Base-by-base conservation (phyloP, 106 monocot genomes). In the Triglochin maritima region DNA sequence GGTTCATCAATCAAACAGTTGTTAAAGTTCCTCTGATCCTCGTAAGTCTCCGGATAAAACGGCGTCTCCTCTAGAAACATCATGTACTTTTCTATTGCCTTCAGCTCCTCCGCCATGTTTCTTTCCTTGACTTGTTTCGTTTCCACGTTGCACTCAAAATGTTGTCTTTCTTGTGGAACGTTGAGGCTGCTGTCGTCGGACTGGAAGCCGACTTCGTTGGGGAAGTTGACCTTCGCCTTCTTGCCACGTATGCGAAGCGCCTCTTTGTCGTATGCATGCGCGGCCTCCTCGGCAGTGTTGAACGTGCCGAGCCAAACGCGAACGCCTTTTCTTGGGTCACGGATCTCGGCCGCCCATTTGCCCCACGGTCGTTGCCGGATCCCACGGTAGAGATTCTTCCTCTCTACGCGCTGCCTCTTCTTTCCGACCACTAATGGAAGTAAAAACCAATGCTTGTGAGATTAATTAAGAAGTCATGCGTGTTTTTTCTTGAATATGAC, bases 151-250 rank as follows among this genome's bases (percentile, higher is more conserved):
- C 29, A 29, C 29, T 29, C 29, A 29, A 29, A 29, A 29, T 29
- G 29, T 29, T 29, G 29, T 0, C 29, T 8, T 64, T n/a, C 17
- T 64, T 5, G 50, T 52, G n/a, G 17, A 8, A 2, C 54, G 53
- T 47, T 42, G 52, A 13, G 29, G 65, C 16, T 48, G 50, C 15
- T 48, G 48, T 49, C 6, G 49, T 16, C 14, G 65, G 10, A 9
- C 13, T 47, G 46, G 13, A 4, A 13, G 54, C 54, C 17, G 67
- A 54, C 65, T 50, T 65, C 65, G 49, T 65, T 65, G 65, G 65
- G 65, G 49, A 67, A 67, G 47, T 67, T 67, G 67, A 67, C 67
- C 67, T 67, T 67, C 41, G 67, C 67, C 43, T 67, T 67, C 67
- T 67, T 67, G 5, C 67, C 67, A 9, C 67, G 67, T 56, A 69